These are phyloP conservation scores for Chlamydomonas incerta DNA, from an alignment of 139 green algal genomes.

Conservation along the genomic window DNA sequence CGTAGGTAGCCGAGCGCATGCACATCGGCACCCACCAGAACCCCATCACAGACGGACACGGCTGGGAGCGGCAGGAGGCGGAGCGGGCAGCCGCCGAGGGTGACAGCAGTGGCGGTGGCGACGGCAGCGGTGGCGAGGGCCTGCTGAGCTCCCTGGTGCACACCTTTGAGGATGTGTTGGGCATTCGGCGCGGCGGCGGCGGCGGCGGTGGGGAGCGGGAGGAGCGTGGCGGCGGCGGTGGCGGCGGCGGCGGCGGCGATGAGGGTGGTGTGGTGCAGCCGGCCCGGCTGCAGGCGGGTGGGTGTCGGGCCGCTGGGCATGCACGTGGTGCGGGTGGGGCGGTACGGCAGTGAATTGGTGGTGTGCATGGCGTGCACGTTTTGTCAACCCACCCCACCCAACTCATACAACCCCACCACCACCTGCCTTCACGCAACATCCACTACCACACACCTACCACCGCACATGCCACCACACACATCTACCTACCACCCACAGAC, in stretches of 20 bases:
- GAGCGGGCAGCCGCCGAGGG: neutral
- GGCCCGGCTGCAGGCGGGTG: too few relatives aligned
- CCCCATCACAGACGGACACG: neutral
- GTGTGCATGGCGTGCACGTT: too few relatives aligned
- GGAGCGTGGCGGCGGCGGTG: neutral
- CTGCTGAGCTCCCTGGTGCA: slow-evolving; percentile 11
- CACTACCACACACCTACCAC: too few relatives aligned
- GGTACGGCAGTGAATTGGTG: too few relatives aligned
- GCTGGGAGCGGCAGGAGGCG: neutral
- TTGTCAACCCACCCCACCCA: too few relatives aligned
- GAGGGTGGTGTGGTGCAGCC: too few relatives aligned
- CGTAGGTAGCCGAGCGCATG: slow-evolving; percentile 8
- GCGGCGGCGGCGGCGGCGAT: neutral
- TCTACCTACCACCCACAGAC: neutral
- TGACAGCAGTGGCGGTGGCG: neutral
- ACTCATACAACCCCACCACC: too few relatives aligned
- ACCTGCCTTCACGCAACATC: too few relatives aligned
- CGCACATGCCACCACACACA: too few relatives aligned
- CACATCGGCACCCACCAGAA: neutral
- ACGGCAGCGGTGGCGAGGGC: neutral
- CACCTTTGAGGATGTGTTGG: neutral
- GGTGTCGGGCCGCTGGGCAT: too few relatives aligned
- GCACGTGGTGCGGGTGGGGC: too few relatives aligned
- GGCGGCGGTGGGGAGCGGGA: neutral
- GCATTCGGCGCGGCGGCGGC: neutral